phyloP scores from a whole-genome alignment of 108 stramenopile genomes.

The Stephanodiscus minutulus region DNA sequence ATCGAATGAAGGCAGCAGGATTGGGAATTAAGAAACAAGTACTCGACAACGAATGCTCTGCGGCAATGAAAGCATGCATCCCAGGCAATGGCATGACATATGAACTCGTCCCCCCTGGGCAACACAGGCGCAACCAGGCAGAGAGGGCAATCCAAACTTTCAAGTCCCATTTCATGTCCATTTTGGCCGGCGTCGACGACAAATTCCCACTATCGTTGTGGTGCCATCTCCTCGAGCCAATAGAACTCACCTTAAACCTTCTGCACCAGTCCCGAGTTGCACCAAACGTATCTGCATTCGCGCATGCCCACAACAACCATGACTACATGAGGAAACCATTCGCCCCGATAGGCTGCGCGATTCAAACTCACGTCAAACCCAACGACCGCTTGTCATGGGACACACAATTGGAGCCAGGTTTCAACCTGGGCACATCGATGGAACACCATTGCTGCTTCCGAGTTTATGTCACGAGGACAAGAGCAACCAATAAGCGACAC shows the following conservation, averaged over 20 bases:
- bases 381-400: not conserved
- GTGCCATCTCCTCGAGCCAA: not conserved
- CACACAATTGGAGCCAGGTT: not conserved
- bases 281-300: not conserved
- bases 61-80: not conserved
- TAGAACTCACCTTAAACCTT: not conserved
- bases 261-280: not conserved
- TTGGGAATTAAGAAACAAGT: slow-evolving; percentile 5
- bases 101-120: not conserved
- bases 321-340: not conserved
- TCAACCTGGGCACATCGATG: not conserved
- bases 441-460: not conserved
- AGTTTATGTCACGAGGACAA: not conserved
- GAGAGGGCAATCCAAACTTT: not conserved
- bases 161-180: not conserved
- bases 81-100: not conserved
- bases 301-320: not conserved
- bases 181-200: not conserved
- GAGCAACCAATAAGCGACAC: not conserved
- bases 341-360: not conserved
- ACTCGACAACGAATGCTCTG: slow-evolving; percentile 17
- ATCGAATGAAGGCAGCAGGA: not conserved
- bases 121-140: not conserved
- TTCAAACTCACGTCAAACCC: not conserved
- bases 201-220: not conserved